Conservation (phyloP, 768 basidiomycete genomes). For the Leucocoprinus birnbaumii region DNA sequence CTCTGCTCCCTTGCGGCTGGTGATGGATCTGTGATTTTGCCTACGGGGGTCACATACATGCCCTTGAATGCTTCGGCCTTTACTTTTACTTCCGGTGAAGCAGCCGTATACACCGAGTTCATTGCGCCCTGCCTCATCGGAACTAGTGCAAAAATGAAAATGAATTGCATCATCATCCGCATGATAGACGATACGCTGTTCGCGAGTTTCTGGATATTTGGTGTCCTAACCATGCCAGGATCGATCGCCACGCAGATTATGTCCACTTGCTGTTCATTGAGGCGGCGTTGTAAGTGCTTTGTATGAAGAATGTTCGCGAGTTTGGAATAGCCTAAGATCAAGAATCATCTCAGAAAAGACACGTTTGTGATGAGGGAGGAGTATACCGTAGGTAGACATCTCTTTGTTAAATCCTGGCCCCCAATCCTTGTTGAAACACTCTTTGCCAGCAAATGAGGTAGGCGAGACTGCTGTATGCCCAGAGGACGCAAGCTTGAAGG, state of each 20-base stretch:
- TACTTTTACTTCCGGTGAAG: slow-evolving; percentile 28
- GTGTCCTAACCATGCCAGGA: slow-evolving; percentile 38
- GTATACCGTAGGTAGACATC: slow-evolving; percentile 30
- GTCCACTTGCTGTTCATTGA: slow-evolving; percentile 31
- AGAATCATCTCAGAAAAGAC: too few relatives aligned
- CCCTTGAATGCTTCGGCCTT: slow-evolving; percentile 32
- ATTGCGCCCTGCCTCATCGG: slow-evolving; percentile 29
- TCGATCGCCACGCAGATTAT: slow-evolving; percentile 38
- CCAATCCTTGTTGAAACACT: slow-evolving; percentile 35
- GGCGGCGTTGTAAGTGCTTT: slow-evolving; percentile 43
- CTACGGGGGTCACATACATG: slow-evolving; percentile 33
- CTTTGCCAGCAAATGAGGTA: slow-evolving; percentile 25
- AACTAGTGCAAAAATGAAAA: slow-evolving; percentile 15
- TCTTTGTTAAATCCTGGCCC: slow-evolving; percentile 18
- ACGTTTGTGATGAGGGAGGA: neutral
- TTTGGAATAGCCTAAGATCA: slow-evolving; percentile 43
- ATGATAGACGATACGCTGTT: slow-evolving; percentile 3
- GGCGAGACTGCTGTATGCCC: slow-evolving; percentile 19
- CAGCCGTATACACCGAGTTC: slow-evolving; percentile 36
- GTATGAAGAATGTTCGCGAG: slow-evolving; percentile 48
- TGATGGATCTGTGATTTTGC: slow-evolving; percentile 23
- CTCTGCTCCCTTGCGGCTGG: slow-evolving; percentile 26
- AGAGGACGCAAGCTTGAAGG: slow-evolving; percentile 29
- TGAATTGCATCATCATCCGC: slow-evolving; percentile 9
- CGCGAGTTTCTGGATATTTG: slow-evolving; percentile 13